Base-by-base conservation (phyloP, 2,329 filamentous ascomycete species). In the Tetracladium maxilliforme region DNA sequence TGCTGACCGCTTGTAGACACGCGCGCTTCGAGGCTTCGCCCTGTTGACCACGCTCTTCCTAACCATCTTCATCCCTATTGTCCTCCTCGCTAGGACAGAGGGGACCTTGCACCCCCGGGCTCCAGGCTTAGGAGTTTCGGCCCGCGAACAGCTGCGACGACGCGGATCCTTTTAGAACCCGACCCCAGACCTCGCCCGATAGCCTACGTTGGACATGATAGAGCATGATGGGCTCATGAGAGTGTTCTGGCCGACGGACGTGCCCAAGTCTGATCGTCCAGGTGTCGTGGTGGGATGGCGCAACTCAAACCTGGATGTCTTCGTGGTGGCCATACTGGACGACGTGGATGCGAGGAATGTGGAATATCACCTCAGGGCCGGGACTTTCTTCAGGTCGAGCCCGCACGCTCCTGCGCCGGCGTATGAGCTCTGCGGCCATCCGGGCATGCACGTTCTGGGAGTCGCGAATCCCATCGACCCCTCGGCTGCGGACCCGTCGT, bases 181-280 rank as follows among this genome's bases (percentile, higher is more conserved):
- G 21, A n/a, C n/a, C n/a, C n/a, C n/a, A n/a, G n/a, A n/a, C 21
- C n/a, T 10, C 8, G 12, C 36, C 33, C 34, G n/a, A n/a, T n/a
- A n/a, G n/a, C n/a, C n/a, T n/a, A 32, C 39, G 34, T 44, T 46
- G 55, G 66, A 62, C 63, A 75, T 75, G 70, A 59, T 68, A 59
- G 68, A 70, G 56, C 63, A 72, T 63, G 70, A 90, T 81, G 86
- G 81, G 45, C 64, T 95, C 61, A 83, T 95, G 75, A 83, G 90
- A 61, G 75, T 98, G 58, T 95, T 98, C 60, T 98, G 90, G 90
- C 92, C 90, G 43, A 79, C 79, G 44, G 86, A 92, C 55, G 72
- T 82, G 43, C 64, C 69, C 27, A 66, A 63, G 49, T 79, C 75
- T 28, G 68, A 71, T 38, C 62, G 69, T 29, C 70, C 82, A 21